phyloP scores from a whole-genome alignment of 2,329 filamentous ascomycete genomes.

The Esteya vermicola region DNA sequence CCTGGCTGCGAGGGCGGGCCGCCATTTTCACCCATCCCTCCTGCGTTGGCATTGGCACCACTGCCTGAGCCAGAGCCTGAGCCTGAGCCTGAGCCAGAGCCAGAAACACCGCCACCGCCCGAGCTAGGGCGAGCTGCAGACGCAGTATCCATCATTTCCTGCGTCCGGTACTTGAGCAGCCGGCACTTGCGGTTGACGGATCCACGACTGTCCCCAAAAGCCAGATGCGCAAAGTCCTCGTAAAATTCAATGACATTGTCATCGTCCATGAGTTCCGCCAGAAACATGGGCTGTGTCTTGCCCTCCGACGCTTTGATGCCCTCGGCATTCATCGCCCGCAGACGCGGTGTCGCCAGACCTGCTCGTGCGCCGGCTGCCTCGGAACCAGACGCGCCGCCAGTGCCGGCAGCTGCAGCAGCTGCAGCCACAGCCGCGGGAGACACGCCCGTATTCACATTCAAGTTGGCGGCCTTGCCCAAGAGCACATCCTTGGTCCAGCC shows the following conservation, averaged over 20 bases:
- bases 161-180: slow-evolving; percentile 77
- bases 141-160: slow-evolving; percentile 35
- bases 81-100: too few relatives aligned
- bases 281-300: slow-evolving; percentile 64
- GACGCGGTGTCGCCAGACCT: slow-evolving; percentile 36
- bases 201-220: slow-evolving; percentile 81
- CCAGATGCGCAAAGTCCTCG: slow-evolving; percentile 84
- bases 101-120: too few relatives aligned
- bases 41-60: too few relatives aligned
- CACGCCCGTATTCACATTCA: slow-evolving; percentile 65
- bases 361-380: slow-evolving; percentile 22
- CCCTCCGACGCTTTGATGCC: slow-evolving; percentile 24
- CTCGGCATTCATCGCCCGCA: slow-evolving; percentile 22
- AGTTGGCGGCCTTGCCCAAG: slow-evolving; percentile 72
- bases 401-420: not conserved
- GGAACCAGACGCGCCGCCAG: not conserved
- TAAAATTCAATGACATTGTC: slow-evolving; percentile 91
- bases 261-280: slow-evolving; percentile 86
- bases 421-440: slow-evolving; percentile 10
- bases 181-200: slow-evolving; percentile 74
- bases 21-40: too few relatives aligned
- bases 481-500: slow-evolving; percentile 88
- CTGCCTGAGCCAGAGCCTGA: too few relatives aligned
- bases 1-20: too few relatives aligned
- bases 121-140: not conserved